Evolutionary conservation across 2,329 filamentous ascomycete genomes (phyloP), one percentile per base, ranked within the genome.

Genomic region (Xylariales sp.): DNA sequence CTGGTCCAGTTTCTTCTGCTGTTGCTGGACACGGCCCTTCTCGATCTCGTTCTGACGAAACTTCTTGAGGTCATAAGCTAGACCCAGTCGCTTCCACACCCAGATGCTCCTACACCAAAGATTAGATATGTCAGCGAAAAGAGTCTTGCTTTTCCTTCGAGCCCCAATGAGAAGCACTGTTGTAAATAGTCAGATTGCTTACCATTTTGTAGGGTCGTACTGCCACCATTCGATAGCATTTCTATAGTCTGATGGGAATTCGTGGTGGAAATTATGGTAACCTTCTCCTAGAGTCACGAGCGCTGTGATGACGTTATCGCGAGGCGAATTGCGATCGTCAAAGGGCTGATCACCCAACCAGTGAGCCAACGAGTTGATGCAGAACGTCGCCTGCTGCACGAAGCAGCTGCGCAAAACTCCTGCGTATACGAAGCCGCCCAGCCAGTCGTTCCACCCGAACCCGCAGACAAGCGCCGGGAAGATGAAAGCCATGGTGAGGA

Each of bases 251-350:
- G 86, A 91, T 38, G 88, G 88, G 68, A 94, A 94, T 64, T 94
- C 88, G 74, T 94, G 88, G 69, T 94, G 88, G 76, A 94, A 94
- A 76, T 94, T 94, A 76, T 94, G 88, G 70, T 94, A 94, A 20
- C 88, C 88, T 67, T 90, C 88, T 33, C 88, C 88, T 15, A 94
- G 82, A 29, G 88, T 94, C 51, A 88, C 81, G 15, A 94, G 68
- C 30, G 88, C 88, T 28, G 88, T 94, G 65, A 94, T 79, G 58
- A 91, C 76, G 65, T 94, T 87, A 56, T 94, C 88, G 61, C 88
- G 83, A 47, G 88, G 88, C 44, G 85, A 89, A 78, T 94, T 91
- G 65, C 87, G 85, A 75, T 94, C 88, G 54, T 94, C 88, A 61
- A 94, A 94, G 44, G 88, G 88, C 70, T 94, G 88, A 54, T 94